phyloP scores from a whole-genome alignment of 805 yeast genomes.

The Kluyveromyces starmeri region DNA sequence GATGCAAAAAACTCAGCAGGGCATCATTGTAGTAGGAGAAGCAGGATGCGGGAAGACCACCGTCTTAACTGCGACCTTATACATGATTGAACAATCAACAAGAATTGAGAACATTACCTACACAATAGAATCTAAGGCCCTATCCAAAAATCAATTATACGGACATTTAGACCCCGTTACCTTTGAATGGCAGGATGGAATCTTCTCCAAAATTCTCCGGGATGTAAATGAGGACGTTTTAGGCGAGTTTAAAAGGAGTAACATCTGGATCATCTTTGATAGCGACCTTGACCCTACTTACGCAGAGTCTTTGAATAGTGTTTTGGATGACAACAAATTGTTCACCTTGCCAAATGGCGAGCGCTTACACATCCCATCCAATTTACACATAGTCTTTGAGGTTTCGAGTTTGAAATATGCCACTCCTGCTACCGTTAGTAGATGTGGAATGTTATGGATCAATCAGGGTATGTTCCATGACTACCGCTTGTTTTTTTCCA shows the following conservation, averaged over 20 bases:
- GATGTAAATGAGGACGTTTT: slow-evolving; percentile 29
- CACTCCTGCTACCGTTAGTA: slow-evolving; percentile 85
- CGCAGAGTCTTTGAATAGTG: slow-evolving; percentile 87
- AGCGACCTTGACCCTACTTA: slow-evolving; percentile 92
- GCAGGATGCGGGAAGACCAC: slow-evolving; percentile 70
- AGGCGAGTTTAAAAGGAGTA: slow-evolving; percentile 32
- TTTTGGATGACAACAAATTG: slow-evolving; percentile 76
- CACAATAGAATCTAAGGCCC: slow-evolving; percentile 66
- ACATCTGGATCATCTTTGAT: slow-evolving; percentile 79
- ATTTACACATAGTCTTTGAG: slow-evolving; percentile 66
- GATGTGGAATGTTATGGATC: slow-evolving; percentile 85
- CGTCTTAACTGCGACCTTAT: slow-evolving; percentile 40
- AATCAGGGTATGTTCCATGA: slow-evolving; percentile 1
- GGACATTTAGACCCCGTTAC: slow-evolving; percentile 71
- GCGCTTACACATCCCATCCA: slow-evolving; percentile 55
- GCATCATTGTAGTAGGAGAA: slow-evolving; percentile 71
- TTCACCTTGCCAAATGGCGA: slow-evolving; percentile 88
- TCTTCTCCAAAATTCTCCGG: slow-evolving; percentile 62
- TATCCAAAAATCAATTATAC: slow-evolving; percentile 54
- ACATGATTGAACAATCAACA: slow-evolving; percentile 33
- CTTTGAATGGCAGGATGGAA: slow-evolving; percentile 88
- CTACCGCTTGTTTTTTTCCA: slow-evolving; percentile 4
- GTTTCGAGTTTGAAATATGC: slow-evolving; percentile 56
- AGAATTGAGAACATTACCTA: slow-evolving; percentile 33
- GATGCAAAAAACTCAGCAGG: slow-evolving; percentile 58